phyloP scores from a whole-genome alignment of 768 basidiomycete species.

The Macrolepiota fuliginosa region DNA sequence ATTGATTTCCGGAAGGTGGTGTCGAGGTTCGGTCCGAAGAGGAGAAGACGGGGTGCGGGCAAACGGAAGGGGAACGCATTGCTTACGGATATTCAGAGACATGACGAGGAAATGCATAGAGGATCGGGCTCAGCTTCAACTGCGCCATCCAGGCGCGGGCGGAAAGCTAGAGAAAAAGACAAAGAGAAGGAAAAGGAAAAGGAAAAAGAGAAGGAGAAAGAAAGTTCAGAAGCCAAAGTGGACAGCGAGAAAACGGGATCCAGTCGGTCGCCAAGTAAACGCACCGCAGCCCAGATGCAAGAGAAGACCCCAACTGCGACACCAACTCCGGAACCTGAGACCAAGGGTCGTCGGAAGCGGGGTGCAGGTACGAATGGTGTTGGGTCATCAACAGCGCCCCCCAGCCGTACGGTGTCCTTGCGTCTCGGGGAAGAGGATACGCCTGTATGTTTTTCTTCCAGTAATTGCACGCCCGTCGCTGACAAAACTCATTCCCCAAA shows the following conservation, averaged over 20 bases:
- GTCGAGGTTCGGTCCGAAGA: slow-evolving; percentile 59
- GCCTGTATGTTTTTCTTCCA: slow-evolving; percentile 14
- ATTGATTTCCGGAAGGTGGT: slow-evolving; percentile 85
- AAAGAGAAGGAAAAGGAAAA: neutral
- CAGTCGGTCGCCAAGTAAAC: slow-evolving; percentile 33
- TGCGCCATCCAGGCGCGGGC: slow-evolving; percentile 26
- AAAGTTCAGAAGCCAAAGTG: slow-evolving; percentile 2
- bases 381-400: slow-evolving; percentile 12
- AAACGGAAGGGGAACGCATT: slow-evolving; percentile 84
- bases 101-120: slow-evolving; percentile 57
- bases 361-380: neutral
- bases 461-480: neutral
- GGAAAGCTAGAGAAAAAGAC: slow-evolving; percentile 10
- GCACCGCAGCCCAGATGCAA: slow-evolving; percentile 28
- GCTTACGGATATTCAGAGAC: slow-evolving; percentile 76
- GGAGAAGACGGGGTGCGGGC: slow-evolving; percentile 56
- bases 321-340: slow-evolving; percentile 70
- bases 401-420: slow-evolving; percentile 19
- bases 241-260: slow-evolving; percentile 31
- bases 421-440: slow-evolving; percentile 21
- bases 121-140: slow-evolving; percentile 33
- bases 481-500: slow-evolving; percentile 16
- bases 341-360: slow-evolving; percentile 31
- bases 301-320: slow-evolving; percentile 54
- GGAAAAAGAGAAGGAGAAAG: slow-evolving; percentile 4